Evolutionary conservation across 2,329 filamentous ascomycete genomes (phyloP).

Genomic region (Epichloe bromicola): DNA sequence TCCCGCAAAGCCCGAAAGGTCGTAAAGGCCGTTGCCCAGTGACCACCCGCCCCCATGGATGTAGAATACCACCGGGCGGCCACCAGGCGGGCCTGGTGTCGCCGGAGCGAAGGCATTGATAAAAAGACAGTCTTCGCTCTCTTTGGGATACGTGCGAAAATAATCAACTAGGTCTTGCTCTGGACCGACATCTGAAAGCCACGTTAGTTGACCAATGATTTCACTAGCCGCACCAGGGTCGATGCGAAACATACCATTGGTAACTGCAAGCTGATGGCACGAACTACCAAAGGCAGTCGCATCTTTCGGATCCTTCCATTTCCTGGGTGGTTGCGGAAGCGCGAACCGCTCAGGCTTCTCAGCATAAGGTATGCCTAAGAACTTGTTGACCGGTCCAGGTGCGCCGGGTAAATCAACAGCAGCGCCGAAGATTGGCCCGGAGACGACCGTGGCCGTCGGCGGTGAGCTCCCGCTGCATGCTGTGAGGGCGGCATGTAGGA

Average conservation of each 20-base stretch:
- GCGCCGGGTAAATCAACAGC: constrained; percentile 8
- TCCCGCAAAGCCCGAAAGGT: constrained; percentile 14
- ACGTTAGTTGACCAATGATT: background rate
- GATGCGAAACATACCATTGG: constrained; percentile 5
- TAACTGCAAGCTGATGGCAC: constrained; percentile 9
- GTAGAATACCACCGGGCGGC: constrained; percentile 13
- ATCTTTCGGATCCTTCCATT: constrained; percentile 9
- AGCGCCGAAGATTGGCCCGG: constrained; percentile 9
- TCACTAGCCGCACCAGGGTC: no score
- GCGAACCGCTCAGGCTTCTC: constrained; percentile 9
- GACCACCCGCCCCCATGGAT: constrained; percentile 15
- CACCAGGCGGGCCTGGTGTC: background rate
- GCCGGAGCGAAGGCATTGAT: constrained; percentile 16
- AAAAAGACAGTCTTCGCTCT: constrained; percentile 17
- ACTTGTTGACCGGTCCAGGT: constrained; percentile 9
- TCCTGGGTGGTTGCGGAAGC: constrained; percentile 4
- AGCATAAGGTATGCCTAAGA: constrained; percentile 12
- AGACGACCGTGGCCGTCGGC: constrained; percentile 9
- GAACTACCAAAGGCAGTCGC: constrained; percentile 8
- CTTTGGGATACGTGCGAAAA: constrained; percentile 9
- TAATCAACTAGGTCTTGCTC: constrained; percentile 9
- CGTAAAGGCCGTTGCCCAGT: constrained; percentile 11
- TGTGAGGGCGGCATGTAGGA: background rate
- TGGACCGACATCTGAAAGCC: constrained; percentile 9
- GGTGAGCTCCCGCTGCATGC: background rate